These are phyloP conservation scores for Aspergillus asperescens DNA, from an alignment of 495 filamentous ascomycete species.

Conservation along the genomic window DNA sequence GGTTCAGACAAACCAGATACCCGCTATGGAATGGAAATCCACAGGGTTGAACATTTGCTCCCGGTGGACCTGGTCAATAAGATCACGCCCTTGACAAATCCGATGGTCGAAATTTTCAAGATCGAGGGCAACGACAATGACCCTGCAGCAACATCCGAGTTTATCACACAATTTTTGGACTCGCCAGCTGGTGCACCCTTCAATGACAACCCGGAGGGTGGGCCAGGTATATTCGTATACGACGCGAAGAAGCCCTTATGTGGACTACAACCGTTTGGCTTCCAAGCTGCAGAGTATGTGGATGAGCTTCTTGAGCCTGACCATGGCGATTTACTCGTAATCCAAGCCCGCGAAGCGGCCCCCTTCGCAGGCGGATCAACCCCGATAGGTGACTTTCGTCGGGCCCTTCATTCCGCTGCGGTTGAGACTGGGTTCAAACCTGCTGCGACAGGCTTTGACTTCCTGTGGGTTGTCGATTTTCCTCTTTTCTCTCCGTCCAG, in stretches of 20 bases:
- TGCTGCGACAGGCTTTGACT: slow-evolving; percentile 52
- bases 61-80: slow-evolving; percentile 63
- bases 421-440: slow-evolving; percentile 53
- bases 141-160: slow-evolving; percentile 47
- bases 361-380: slow-evolving; percentile 65
- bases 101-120: slow-evolving; percentile 68
- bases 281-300: slow-evolving; percentile 58
- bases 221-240: slow-evolving; percentile 69
- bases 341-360: slow-evolving; percentile 67
- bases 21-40: slow-evolving; percentile 58
- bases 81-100: slow-evolving; percentile 57
- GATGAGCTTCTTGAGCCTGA: slow-evolving; percentile 49
- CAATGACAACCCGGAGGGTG: slow-evolving; percentile 60
- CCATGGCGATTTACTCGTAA: slow-evolving; percentile 70
- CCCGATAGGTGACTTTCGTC: slow-evolving; percentile 69
- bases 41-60: slow-evolving; percentile 55
- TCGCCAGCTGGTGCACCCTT: slow-evolving; percentile 56
- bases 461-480: slow-evolving; percentile 84
- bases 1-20: slow-evolving; percentile 92
- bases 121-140: slow-evolving; percentile 45
- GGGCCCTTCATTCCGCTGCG: slow-evolving; percentile 61
- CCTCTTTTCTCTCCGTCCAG: slow-evolving; percentile 78
- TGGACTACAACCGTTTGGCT: slow-evolving; percentile 71
- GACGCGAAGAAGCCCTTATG: slow-evolving; percentile 63
- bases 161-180: slow-evolving; percentile 65